phyloP scores from a whole-genome alignment of 1,284 basidiomycete species.

The Paramarasmius palmivorus region DNA sequence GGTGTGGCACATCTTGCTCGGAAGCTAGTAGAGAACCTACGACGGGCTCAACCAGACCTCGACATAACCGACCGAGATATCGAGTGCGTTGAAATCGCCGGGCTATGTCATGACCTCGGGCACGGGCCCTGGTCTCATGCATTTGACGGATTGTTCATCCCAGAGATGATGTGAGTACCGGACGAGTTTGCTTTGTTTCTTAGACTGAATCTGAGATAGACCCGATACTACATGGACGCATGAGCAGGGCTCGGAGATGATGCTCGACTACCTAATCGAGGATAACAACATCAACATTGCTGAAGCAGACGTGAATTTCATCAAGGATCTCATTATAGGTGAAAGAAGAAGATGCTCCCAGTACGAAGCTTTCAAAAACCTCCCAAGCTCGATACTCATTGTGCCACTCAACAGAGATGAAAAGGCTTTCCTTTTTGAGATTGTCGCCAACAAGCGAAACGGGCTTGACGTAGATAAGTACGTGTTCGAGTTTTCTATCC shows the following conservation, averaged over 20 bases:
- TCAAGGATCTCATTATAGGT: conserved; percentile 72
- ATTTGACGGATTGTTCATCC: conserved; percentile 69
- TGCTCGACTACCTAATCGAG: conserved; percentile 64
- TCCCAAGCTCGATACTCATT: background rate
- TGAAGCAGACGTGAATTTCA: conserved; percentile 49
- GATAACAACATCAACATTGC: conserved; percentile 49
- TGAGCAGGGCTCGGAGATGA: conserved; percentile 71
- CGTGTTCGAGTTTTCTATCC: conserved; percentile 13
- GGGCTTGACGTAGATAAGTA: conserved; percentile 84
- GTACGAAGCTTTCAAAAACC: conserved; percentile 28
- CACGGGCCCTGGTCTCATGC: conserved; percentile 79
- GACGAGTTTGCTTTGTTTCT: background rate
- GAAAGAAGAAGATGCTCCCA: conserved; percentile 38
- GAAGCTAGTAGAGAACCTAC: conserved; percentile 56
- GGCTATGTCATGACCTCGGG: conserved; percentile 72
- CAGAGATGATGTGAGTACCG: conserved; percentile 49
- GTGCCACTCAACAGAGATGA: conserved; percentile 26
- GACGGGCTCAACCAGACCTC: conserved; percentile 59
- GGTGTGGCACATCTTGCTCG: conserved; percentile 74
- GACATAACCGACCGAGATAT: conserved; percentile 67
- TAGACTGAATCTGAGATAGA: conserved; percentile 22
- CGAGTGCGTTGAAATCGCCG: conserved; percentile 68
- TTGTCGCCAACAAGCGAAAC: conserved; percentile 76
- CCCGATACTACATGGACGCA: conserved; percentile 58
- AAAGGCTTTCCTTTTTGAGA: conserved; percentile 63